phyloP scores from a whole-genome alignment of 129 eudicot genomes.

The Flaveria sonorensis region DNA sequence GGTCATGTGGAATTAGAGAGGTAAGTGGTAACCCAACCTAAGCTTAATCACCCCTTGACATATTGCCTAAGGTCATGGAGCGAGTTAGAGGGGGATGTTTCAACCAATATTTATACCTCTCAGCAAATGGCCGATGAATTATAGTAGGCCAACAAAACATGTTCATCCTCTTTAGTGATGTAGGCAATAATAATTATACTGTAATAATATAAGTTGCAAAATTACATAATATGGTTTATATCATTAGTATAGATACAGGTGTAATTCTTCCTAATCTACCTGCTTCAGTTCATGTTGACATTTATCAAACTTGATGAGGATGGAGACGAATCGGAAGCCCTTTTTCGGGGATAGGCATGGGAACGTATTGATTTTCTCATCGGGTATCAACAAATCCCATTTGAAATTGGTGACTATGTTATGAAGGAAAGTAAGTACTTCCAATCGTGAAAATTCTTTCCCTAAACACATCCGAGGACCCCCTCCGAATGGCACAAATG shows the following conservation, averaged over 20 bases:
- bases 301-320: constrained; percentile 26
- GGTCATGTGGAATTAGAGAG: too few species aligned
- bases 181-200: neutral
- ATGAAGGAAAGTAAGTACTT: constrained; percentile 58
- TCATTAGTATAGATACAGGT: neutral
- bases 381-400: constrained; percentile 53
- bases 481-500: constrained; percentile 65
- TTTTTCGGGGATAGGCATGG: constrained; percentile 46
- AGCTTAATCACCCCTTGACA: too few species aligned
- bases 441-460: constrained; percentile 61
- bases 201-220: neutral
- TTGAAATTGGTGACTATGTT: constrained; percentile 44
- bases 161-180: too few species aligned
- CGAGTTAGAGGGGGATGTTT: too few species aligned
- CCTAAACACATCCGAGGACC: constrained; percentile 76
- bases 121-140: too few species aligned
- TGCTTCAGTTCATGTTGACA: neutral
- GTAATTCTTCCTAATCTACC: neutral
- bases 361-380: constrained; percentile 55
- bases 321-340: constrained; percentile 62
- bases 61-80: too few species aligned
- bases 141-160: too few species aligned
- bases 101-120: too few species aligned
- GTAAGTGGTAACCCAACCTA: too few species aligned
- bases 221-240: neutral